Evolutionary conservation across 2,329 filamentous ascomycete species (phyloP), one percentile per base, ranked within the genome.

Genomic region (Penicillium aurantiogriseum): DNA sequence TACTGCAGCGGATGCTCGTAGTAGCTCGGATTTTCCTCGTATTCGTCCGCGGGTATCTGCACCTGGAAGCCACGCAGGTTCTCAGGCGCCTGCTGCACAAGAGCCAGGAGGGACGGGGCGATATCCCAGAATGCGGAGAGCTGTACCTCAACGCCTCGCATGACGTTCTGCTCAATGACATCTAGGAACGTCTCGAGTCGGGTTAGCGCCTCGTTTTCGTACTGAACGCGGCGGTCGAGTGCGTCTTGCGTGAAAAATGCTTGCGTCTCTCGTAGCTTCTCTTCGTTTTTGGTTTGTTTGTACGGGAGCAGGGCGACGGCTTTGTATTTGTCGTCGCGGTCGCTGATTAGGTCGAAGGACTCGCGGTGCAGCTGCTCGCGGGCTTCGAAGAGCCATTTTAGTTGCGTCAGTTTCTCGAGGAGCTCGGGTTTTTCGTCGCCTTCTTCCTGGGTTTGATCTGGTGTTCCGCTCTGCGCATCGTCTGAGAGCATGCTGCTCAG

Each of bases 91-190:
- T 89, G 89, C 58, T 96, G 90, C 11, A 96, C 83, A 46, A 97
- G 80, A 17, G 87, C 83, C 27, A 88, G 82, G 0, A 99, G 82
- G 4, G 88, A 86, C 3, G 94, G 94, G 1, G 92, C 93, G 67
- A 97, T 96, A 70, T 99, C 94, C 94, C 94, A 99, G 73, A 97
- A 99, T 0, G 93, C 92, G 10, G 89, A 92, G 2, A 97, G 83
- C 75, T 97, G 94, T 54, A 91, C 85, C 71, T 97, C 92, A 11
- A 97, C 91, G 17, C 93, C 94, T 10, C 90, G 87, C 21, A 87
- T 86, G 23, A 96, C 92, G 54, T 94, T 94, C 65, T 87, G 83
- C 71, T 96, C 91, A 31, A 97, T 85, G 7, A 94, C 85, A 46
- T 83, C 82, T 64, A 90, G 83, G 70, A 97, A 92, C 23, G 88